Evolutionary conservation across 1,139 yeast species (phyloP).

Genomic region (Nematodospora anomalae): DNA sequence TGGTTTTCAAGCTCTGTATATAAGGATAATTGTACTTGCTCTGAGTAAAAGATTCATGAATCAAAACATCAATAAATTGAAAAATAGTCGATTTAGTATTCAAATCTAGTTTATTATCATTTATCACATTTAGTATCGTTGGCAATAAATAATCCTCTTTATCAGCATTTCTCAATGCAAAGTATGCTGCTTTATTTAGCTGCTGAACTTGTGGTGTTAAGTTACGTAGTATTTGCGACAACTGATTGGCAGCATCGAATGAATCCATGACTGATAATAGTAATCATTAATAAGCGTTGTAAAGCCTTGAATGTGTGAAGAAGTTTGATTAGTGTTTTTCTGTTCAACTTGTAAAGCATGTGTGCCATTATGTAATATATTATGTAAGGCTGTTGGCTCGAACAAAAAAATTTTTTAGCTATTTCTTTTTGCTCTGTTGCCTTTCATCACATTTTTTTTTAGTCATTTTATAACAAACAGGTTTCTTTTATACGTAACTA

Average conservation of each 20-base stretch:
- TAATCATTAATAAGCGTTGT: background rate
- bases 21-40: slow-evolving; percentile 45
- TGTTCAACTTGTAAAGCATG: too few relatives aligned
- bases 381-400: too few relatives aligned
- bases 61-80: slow-evolving; percentile 64
- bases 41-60: slow-evolving; percentile 37
- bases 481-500: slow-evolving; percentile 1
- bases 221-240: slow-evolving; percentile 57
- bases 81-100: slow-evolving; percentile 67
- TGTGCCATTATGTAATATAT: too few relatives aligned
- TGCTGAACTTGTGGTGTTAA: slow-evolving; percentile 64
- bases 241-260: slow-evolving; percentile 72
- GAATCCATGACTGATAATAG: slow-evolving; percentile 56
- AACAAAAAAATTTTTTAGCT: background rate
- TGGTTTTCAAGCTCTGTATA: slow-evolving; percentile 40
- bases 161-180: slow-evolving; percentile 58
- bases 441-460: slow-evolving; percentile 2
- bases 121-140: slow-evolving; percentile 67
- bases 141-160: slow-evolving; percentile 73
- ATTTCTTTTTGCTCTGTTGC: background rate
- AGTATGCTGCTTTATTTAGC: slow-evolving; percentile 56
- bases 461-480: background rate
- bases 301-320: too few relatives aligned
- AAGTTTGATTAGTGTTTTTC: too few relatives aligned
- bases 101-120: slow-evolving; percentile 46